A percentile compares a stretch with the other conserved stretches of the same genome.
These are phyloP conservation scores for Vararia minispora DNA, from an alignment of 768 basidiomycete genomes.

Conservation along the genomic window DNA sequence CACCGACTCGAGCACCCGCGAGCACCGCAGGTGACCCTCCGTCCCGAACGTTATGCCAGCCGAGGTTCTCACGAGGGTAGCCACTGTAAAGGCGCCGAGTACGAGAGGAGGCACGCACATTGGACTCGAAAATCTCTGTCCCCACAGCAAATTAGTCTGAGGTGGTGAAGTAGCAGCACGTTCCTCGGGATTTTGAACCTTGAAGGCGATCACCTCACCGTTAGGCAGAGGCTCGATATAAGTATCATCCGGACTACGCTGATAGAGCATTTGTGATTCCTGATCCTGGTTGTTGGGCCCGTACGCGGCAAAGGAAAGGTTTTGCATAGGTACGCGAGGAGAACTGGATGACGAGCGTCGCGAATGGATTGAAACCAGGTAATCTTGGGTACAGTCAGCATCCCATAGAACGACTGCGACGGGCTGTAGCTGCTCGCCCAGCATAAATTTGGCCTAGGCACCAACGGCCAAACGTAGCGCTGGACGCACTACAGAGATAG, in stretches of 20 bases:
- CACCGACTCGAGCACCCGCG: too few relatives aligned
- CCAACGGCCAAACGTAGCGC: too few relatives aligned
- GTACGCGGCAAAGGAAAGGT: conserved; percentile 84
- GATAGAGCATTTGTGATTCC: conserved; percentile 60
- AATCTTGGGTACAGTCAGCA: conserved; percentile 44
- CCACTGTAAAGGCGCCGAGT: neutral
- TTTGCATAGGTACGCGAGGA: conserved; percentile 47
- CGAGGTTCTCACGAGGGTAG: neutral
- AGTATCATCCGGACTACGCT: conserved; percentile 61
- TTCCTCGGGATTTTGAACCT: conserved; percentile 23
- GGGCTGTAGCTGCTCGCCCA: conserved; percentile 5
- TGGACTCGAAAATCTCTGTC: conserved; percentile 44
- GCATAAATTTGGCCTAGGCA: too few relatives aligned
- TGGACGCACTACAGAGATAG: too few relatives aligned
- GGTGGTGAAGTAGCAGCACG: conserved; percentile 19
- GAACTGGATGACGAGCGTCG: conserved; percentile 29
- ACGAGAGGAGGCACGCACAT: conserved; percentile 36
- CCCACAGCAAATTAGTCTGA: conserved; percentile 45
- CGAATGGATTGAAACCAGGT: conserved; percentile 77
- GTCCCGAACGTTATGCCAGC: too few relatives aligned
- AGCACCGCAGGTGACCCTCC: too few relatives aligned
- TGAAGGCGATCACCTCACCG: conserved; percentile 73
- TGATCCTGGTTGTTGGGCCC: conserved; percentile 87
- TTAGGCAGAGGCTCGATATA: conserved; percentile 77
- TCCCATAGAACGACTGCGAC: conserved; percentile 16